A percentile compares a stretch with the other conserved stretches of the same genome.
These are phyloP conservation scores for Trichophyton mentagrophytes DNA, from an alignment of 2,329 filamentous ascomycete species.

Conservation along the genomic window DNA sequence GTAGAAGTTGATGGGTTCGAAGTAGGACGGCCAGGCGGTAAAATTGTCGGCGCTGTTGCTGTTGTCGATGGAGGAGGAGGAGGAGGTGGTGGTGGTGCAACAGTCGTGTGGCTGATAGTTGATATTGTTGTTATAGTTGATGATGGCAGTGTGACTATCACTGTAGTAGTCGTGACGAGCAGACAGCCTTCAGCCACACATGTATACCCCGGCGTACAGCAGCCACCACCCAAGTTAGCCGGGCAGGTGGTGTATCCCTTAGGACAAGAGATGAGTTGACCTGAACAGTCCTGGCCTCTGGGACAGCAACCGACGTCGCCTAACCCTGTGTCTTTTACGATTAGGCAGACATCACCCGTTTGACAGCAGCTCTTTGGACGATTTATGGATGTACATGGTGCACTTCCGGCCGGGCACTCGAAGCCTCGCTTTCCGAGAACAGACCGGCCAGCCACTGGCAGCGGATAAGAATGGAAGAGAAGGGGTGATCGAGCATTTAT, in stretches of 20 bases:
- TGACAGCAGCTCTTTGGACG: conserved; percentile 48
- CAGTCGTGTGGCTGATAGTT: conserved; percentile 26
- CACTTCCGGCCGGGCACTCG: conserved; percentile 44
- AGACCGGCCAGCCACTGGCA: neutral
- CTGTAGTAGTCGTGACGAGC: conserved; percentile 11
- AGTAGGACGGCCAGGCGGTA: conserved; percentile 18
- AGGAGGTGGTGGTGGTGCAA: conserved; percentile 21
- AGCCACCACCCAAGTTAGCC: conserved; percentile 44
- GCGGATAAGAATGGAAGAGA: neutral
- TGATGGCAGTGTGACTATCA: conserved; percentile 5
- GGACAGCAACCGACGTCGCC: conserved; percentile 51
- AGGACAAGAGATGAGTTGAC: conserved; percentile 38
- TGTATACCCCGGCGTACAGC: conserved; percentile 48
- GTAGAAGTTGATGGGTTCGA: conserved; percentile 23
- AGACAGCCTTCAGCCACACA: conserved; percentile 47
- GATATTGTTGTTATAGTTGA: conserved; percentile 21
- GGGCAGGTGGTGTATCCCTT: conserved; percentile 45
- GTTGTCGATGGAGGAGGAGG: conserved; percentile 21
- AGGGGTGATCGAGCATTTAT: neutral
- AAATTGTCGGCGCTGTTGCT: conserved; percentile 21
- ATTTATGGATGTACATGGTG: conserved; percentile 41
- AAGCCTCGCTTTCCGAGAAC: conserved; percentile 35
- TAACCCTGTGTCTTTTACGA: conserved; percentile 39
- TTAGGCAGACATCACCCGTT: conserved; percentile 40
- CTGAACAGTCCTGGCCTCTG: conserved; percentile 39